Percentiles rank a stretch among this genome's conserved stretches.
phyloP scores from a whole-genome alignment of 768 basidiomycete species.

The Leccinum fibrillosum region DNA sequence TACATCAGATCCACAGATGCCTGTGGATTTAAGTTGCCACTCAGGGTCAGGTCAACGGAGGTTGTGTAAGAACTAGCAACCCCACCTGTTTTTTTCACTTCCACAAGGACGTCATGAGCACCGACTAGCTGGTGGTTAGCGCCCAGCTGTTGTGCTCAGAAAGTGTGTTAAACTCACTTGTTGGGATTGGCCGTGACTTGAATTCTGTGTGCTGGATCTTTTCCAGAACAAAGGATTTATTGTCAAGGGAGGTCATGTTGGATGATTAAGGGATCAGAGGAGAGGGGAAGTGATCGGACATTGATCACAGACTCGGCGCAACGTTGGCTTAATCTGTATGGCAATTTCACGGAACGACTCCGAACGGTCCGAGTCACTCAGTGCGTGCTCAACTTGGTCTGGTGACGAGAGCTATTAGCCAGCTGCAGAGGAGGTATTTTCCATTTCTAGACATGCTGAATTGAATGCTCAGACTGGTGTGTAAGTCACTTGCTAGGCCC shows the following conservation, averaged over 20 bases:
- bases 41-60: slow-evolving; percentile 9
- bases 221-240: slow-evolving; percentile 76
- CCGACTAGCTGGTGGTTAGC: slow-evolving; percentile 42
- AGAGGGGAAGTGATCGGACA: neutral
- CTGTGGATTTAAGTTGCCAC: slow-evolving; percentile 34
- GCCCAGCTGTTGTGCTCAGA: neutral
- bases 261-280: neutral
- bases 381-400: neutral
- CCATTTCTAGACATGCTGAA: neutral
- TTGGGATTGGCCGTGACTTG: slow-evolving; percentile 73
- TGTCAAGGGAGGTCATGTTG: slow-evolving; percentile 55
- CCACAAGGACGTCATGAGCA: slow-evolving; percentile 77
- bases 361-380: slow-evolving; percentile 2
- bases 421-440: neutral
- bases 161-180: slow-evolving; percentile 41
- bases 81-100: slow-evolving; percentile 89
- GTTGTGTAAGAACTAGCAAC: slow-evolving; percentile 2
- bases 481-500: neutral
- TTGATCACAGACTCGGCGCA: neutral
- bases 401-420: neutral
- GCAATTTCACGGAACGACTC: neutral
- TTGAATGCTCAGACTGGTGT: neutral
- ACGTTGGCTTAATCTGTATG: neutral
- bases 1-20: slow-evolving; percentile 88
- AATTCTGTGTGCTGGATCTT: slow-evolving; percentile 64